These are phyloP conservation scores for Catharanthus roseus DNA, from an alignment of 257 asterid species.

Conservation along the genomic window DNA sequence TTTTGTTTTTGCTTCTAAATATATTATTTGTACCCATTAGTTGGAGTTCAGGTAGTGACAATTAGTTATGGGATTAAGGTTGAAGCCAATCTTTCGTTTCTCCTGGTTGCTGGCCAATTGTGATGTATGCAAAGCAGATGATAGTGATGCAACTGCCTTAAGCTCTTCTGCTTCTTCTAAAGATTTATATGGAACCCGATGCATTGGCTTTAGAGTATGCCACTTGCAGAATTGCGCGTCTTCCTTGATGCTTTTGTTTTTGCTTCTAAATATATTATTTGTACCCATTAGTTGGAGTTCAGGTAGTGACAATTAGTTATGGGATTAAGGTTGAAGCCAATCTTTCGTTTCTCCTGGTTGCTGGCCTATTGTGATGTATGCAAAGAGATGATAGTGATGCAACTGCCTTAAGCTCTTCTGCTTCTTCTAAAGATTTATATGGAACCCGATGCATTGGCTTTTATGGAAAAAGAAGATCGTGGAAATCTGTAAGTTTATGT, in stretches of 20 bases:
- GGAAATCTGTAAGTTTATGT: slow-evolving; percentile 83
- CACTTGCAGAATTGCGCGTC: not conserved
- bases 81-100: slow-evolving; percentile 7
- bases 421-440: slow-evolving; percentile 81
- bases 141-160: slow-evolving; percentile 88
- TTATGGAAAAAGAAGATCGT: slow-evolving; percentile 90
- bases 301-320: not conserved
- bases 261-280: not conserved
- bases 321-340: not conserved
- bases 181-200: slow-evolving; percentile 89
- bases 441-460: slow-evolving; percentile 92
- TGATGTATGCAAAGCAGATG: slow-evolving; percentile 95
- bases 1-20: not conserved
- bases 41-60: not conserved
- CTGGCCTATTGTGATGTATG: slow-evolving; percentile 96
- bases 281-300: not conserved
- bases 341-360: slow-evolving; percentile 22
- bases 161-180: slow-evolving; percentile 73
- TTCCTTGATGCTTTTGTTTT: not conserved
- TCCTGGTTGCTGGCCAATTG: slow-evolving; percentile 67
- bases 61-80: not conserved
- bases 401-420: slow-evolving; percentile 72
- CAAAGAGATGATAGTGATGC: slow-evolving; percentile 93
- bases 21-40: not conserved
- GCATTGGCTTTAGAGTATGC: not conserved